A percentile compares a stretch with the other conserved stretches of the same genome.
phyloP scores from a whole-genome alignment of 1,284 basidiomycete genomes.

The Fistulina hepatica region DNA sequence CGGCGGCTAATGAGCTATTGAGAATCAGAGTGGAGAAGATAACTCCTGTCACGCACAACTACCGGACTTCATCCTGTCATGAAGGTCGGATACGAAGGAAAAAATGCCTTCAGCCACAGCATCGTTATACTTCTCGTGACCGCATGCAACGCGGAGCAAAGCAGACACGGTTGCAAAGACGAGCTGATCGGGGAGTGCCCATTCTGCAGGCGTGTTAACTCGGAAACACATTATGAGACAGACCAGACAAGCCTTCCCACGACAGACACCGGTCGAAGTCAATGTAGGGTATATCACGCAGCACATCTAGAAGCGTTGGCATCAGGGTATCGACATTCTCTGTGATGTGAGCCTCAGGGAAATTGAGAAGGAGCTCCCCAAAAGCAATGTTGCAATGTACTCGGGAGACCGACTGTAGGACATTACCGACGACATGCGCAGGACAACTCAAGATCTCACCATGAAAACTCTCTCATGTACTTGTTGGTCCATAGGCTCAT shows the following conservation, averaged over 20 bases:
- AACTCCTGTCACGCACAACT: slow-evolving; percentile 34
- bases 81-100: slow-evolving; percentile 46
- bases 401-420: slow-evolving; percentile 43
- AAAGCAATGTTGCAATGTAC: slow-evolving; percentile 72
- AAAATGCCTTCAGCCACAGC: slow-evolving; percentile 46
- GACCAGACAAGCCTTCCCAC: slow-evolving; percentile 52
- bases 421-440: slow-evolving; percentile 2
- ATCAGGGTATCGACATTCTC: slow-evolving; percentile 39
- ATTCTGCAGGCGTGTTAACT: slow-evolving; percentile 35
- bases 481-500: slow-evolving; percentile 16
- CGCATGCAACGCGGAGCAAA: slow-evolving; percentile 52
- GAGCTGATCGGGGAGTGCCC: slow-evolving; percentile 75
- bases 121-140: slow-evolving; percentile 37
- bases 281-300: slow-evolving; percentile 58
- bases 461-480: slow-evolving; percentile 37
- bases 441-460: slow-evolving; percentile 29
- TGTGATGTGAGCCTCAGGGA: slow-evolving; percentile 42
- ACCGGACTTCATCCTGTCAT: slow-evolving; percentile 42
- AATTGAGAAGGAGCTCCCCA: slow-evolving; percentile 57
- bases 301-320: slow-evolving; percentile 50
- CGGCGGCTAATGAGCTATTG: slow-evolving; percentile 37
- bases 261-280: slow-evolving; percentile 69
- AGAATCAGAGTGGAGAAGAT: background rate
- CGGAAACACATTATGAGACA: slow-evolving; percentile 6
- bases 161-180: slow-evolving; percentile 68